Evolutionary conservation across 225 moss, liverwort and hornwort species (phyloP), one percentile per base, ranked within the genome.

Genomic region (Sphagnum contortum): DNA sequence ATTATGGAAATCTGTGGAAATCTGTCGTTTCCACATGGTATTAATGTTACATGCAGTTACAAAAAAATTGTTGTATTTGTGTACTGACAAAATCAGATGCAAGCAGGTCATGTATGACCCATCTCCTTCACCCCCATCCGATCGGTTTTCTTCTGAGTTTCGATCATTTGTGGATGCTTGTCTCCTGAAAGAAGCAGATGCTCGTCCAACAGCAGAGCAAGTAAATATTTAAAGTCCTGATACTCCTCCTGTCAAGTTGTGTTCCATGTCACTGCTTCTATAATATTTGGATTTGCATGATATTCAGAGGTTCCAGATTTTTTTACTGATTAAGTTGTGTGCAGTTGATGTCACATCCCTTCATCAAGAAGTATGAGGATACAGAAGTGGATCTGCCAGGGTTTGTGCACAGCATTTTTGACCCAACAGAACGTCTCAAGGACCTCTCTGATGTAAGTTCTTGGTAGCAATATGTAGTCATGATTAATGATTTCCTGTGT

Each of bases 341-440:
- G 84, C 91, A 98, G 98, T 71, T 98, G 64, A 71, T 98, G 63
- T 76, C 84, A 9, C 91, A 91, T 70, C 91, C 93, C 57, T 98
- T 98, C 66, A 91, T 98, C 63, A 87, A 67, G 68, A 89, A 82
- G 66, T 86, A 91, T 61, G 93, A 91, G 72, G 80, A 81, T 56
- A 81, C 84, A 50, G 83, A 89, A 76, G 89, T 98, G 47, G 98
- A 98, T 72, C 81, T 98, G 50, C 87, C 98, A 59, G 98, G 83
- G 69, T 98, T 90, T 81, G 91, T 93, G 71, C 98, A 93, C 68
- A 93, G 98, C 59, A 90, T 98, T 48, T 98, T 98, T 68, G 98
- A 98, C 69, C 98, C 98, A 48, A 98, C 98, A 44, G 93, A 98
- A 70, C 87, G 98, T 57, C 86, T 98, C 57, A 98, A 98, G 68